Percentiles rank a stretch among this genome's conserved stretches.
Evolutionary conservation across 78 protist genomes (phyloP).

Genomic region (Dictyostelium purpureum): DNA sequence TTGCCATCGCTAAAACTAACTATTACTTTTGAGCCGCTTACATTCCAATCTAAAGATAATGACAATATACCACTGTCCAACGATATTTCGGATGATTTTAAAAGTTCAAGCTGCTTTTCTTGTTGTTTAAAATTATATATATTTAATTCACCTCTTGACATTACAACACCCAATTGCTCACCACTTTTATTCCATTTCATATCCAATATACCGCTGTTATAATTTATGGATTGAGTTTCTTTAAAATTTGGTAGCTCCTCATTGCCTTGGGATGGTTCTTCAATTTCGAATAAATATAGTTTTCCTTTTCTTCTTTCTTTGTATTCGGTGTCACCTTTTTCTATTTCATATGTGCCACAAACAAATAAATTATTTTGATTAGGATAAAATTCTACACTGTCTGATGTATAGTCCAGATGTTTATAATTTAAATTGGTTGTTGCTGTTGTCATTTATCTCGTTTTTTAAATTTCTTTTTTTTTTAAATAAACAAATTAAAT

Average conservation of each 20-base stretch:
- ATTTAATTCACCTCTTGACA: conserved; percentile 62
- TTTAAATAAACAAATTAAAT: neutral
- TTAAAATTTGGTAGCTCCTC: neutral
- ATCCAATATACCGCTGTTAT: conserved; percentile 78
- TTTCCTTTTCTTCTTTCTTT: conserved; percentile 65
- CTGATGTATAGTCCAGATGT: conserved; percentile 58
- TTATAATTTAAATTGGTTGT: neutral
- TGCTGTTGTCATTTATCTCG: neutral
- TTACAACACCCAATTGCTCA: conserved; percentile 9
- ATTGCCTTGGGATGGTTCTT: neutral
- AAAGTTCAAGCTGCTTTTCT: neutral
- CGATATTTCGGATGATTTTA: neutral
- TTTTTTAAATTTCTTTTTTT: neutral
- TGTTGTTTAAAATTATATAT: neutral
- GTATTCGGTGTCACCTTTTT: conserved; percentile 52
- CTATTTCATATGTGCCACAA: conserved; percentile 73
- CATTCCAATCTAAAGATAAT: conserved; percentile 82
- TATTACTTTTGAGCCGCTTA: neutral
- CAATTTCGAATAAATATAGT: conserved; percentile 53
- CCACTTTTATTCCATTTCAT: conserved; percentile 71
- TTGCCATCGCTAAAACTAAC: conserved; percentile 65
- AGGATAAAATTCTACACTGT: conserved; percentile 82
- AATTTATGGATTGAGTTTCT: conserved; percentile 20
- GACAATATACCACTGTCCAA: conserved; percentile 24
- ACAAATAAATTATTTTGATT: neutral